These are phyloP conservation scores for Chalciporus pseudorubinellus DNA, from an alignment of 768 basidiomycete genomes.

Conservation along the genomic window DNA sequence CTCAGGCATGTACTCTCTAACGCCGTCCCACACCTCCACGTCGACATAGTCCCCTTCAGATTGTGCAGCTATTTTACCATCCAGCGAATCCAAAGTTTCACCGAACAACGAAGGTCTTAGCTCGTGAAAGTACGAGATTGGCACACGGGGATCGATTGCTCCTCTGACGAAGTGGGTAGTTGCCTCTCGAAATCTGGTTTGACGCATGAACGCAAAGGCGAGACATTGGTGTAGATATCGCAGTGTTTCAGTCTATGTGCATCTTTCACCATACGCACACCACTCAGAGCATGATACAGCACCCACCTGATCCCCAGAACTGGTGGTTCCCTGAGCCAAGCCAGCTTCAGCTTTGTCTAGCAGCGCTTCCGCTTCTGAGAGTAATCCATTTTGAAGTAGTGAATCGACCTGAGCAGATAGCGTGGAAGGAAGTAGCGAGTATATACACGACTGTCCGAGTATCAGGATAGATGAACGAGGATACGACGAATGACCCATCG, in stretches of 20 bases:
- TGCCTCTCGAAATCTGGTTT: constrained; percentile 83
- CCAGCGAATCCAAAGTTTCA: constrained; percentile 1
- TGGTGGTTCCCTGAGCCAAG: constrained; percentile 9
- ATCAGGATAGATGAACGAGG: constrained; percentile 69
- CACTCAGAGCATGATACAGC: not conserved
- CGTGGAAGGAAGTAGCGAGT: constrained; percentile 68
- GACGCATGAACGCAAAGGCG: constrained; percentile 73
- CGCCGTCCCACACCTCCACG: constrained; percentile 71
- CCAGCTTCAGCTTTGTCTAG: constrained; percentile 53
- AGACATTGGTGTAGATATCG: constrained; percentile 79
- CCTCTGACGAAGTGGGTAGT: constrained; percentile 75
- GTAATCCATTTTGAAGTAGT: constrained; percentile 58
- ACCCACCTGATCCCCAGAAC: constrained; percentile 11
- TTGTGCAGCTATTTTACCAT: not conserved
- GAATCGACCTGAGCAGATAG: constrained; percentile 71
- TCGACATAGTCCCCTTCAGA: constrained; percentile 40
- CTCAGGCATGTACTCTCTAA: constrained; percentile 65
- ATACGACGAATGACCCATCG: constrained; percentile 40
- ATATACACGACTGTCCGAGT: constrained; percentile 55
- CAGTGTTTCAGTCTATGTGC: constrained; percentile 58
- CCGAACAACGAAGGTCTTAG: constrained; percentile 65
- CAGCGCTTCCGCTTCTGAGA: constrained; percentile 62
- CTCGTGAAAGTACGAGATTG: constrained; percentile 77
- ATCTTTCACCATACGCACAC: constrained; percentile 8
- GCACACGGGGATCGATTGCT: constrained; percentile 77